Evolutionary conservation across 202 grass and related monocot species (phyloP).

Genomic region (Dendrocalamus latiflorus): DNA sequence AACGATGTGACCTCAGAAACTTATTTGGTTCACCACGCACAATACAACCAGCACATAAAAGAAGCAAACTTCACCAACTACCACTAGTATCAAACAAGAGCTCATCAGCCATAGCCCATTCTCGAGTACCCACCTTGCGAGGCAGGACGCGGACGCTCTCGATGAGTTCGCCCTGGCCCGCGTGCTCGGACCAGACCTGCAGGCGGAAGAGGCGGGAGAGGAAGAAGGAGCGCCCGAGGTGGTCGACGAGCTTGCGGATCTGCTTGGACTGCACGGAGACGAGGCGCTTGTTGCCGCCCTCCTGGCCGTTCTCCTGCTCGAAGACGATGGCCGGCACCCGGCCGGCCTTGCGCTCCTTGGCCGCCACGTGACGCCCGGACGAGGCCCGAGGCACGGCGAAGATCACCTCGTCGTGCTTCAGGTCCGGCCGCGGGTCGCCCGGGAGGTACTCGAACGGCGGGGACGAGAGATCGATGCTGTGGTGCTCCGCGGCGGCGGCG

Average conservation of each 20-base stretch:
- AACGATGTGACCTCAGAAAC: background rate
- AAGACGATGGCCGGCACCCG: constrained; percentile 84
- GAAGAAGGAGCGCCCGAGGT: constrained; percentile 81
- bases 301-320: constrained; percentile 88
- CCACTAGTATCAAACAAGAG: background rate
- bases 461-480: constrained; percentile 12
- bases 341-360: constrained; percentile 72
- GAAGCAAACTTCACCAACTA: background rate
- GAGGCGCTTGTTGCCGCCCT: constrained; percentile 90
- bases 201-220: constrained; percentile 80
- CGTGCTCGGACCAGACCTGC: constrained; percentile 69
- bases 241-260: constrained; percentile 95
- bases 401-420: constrained; percentile 86
- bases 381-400: constrained; percentile 42
- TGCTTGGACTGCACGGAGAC: constrained; percentile 79
- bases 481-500: background rate
- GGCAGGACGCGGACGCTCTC: constrained; percentile 90
- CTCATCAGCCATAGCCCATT: background rate
- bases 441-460: constrained; percentile 68
- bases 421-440: constrained; percentile 69
- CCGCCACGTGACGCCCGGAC: constrained; percentile 53
- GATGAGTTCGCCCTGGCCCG: constrained; percentile 51
- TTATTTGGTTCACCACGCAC: background rate
- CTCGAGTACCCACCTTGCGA: constrained; percentile 47
- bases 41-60: background rate